Evolutionary conservation across 352 stramenopile genomes (phyloP).

Genomic region (Pythium myriotylum): DNA sequence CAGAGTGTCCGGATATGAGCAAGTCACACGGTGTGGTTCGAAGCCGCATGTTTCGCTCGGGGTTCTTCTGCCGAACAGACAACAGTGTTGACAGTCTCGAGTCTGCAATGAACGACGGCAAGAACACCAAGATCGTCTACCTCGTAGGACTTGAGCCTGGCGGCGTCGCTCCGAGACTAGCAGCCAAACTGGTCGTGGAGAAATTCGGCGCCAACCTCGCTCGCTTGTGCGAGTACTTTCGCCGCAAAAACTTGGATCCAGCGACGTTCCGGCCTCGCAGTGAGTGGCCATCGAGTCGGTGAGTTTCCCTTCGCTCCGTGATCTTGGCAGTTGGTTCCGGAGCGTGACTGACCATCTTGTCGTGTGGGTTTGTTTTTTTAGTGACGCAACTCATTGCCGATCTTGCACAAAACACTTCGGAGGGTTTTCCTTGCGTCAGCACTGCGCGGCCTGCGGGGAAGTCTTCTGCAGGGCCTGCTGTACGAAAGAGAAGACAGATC

Average conservation of each 20-base stretch:
- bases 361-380: not conserved
- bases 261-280: slow-evolving; percentile 50
- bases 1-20: slow-evolving; percentile 18
- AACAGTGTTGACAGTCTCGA: not conserved
- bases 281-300: slow-evolving; percentile 41
- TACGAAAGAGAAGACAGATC: slow-evolving; percentile 38
- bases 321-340: no score
- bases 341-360: not conserved
- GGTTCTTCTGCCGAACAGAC: slow-evolving; percentile 42
- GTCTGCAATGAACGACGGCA: not conserved
- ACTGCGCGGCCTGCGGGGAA: slow-evolving; percentile 51
- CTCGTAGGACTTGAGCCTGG: slow-evolving; percentile 48
- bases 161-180: slow-evolving; percentile 37
- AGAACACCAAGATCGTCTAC: slow-evolving; percentile 63
- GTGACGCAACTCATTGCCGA: slow-evolving; percentile 35
- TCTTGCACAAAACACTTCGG: slow-evolving; percentile 39
- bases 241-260: slow-evolving; percentile 48
- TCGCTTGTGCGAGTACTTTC: slow-evolving; percentile 51
- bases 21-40: slow-evolving; percentile 29
- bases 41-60: slow-evolving; percentile 52
- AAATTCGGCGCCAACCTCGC: slow-evolving; percentile 46
- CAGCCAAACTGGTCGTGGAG: slow-evolving; percentile 43
- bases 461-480: slow-evolving; percentile 50
- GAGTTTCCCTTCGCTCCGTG: not conserved
- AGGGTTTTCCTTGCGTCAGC: slow-evolving; percentile 45